phyloP scores from a whole-genome alignment of 441 rosid genomes.

The Manihot esculenta region DNA sequence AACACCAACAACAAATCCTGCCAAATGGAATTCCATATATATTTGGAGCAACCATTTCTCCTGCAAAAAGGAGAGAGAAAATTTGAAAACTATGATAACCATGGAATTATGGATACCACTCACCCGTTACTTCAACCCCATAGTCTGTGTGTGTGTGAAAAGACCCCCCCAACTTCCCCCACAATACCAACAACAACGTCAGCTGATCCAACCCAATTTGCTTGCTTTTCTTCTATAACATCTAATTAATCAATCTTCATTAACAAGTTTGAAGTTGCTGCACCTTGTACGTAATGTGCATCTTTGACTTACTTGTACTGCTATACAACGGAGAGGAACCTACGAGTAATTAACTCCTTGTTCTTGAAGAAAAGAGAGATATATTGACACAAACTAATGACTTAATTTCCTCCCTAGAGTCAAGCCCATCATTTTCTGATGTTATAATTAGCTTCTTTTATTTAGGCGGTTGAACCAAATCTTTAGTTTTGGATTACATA shows the following conservation, averaged over 20 bases:
- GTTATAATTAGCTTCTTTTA: background rate
- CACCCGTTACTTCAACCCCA: slow-evolving; percentile 26
- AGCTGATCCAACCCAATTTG: background rate
- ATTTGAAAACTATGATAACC: slow-evolving; percentile 14
- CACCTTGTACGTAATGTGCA: background rate
- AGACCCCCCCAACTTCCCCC: slow-evolving; percentile 56
- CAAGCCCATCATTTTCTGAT: background rate
- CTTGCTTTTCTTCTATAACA: too few relatives aligned
- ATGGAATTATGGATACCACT: too few relatives aligned
- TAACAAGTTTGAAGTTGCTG: background rate
- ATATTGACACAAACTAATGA: too few relatives aligned
- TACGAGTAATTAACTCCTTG: too few relatives aligned
- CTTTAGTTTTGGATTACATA: background rate
- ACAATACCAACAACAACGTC: slow-evolving; percentile 34
- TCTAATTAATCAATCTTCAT: background rate
- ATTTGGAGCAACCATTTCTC: too few relatives aligned
- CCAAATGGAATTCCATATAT: slow-evolving; percentile 41
- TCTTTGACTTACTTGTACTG: background rate
- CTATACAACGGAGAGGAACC: too few relatives aligned
- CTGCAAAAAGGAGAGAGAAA: slow-evolving; percentile 16
- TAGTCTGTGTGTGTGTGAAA: slow-evolving; percentile 43
- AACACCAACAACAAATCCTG: slow-evolving; percentile 45
- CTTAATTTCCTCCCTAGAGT: background rate
- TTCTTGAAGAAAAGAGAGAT: too few relatives aligned
- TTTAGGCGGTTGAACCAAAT: slow-evolving; percentile 11